These are phyloP conservation scores for Penicillium bialowiezense DNA, from an alignment of 495 filamentous ascomycete species.

Conservation along the genomic window DNA sequence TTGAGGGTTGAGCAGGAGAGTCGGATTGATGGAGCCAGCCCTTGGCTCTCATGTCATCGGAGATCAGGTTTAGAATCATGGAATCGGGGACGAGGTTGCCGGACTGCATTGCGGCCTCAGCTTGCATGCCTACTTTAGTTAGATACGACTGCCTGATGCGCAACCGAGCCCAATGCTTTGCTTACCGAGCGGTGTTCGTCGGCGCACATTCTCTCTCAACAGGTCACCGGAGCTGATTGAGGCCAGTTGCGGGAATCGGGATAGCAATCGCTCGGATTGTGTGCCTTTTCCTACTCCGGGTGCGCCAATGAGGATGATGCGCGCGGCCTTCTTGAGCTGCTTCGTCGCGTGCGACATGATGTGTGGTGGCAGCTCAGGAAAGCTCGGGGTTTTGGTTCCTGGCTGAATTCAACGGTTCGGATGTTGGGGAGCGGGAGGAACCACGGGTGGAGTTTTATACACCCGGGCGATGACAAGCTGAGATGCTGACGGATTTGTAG, in stretches of 20 bases:
- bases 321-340: constrained; percentile 75
- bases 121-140: constrained; percentile 67
- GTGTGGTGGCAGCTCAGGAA: not conserved
- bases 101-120: constrained; percentile 78
- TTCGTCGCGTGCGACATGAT: constrained; percentile 27
- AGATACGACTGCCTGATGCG: not conserved
- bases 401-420: not conserved
- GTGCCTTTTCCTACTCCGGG: constrained; percentile 92
- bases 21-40: constrained; percentile 64
- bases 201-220: constrained; percentile 86
- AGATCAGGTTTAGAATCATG: constrained; percentile 88
- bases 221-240: constrained; percentile 93
- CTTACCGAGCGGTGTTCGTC: constrained; percentile 79
- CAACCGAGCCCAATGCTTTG: not conserved
- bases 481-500: not conserved
- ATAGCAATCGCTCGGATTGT: constrained; percentile 82
- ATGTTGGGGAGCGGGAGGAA: constrained; percentile 4
- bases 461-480: not conserved
- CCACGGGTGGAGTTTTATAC: not conserved
- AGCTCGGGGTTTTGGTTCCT: not conserved
- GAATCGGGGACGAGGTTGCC: constrained; percentile 84
- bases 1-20: constrained; percentile 15
- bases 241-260: constrained; percentile 82
- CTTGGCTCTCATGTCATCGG: constrained; percentile 75
- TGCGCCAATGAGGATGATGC: constrained; percentile 93